Conservation (phyloP, 1,284 basidiomycete genomes). For the Ceratobasidium sp. region DNA sequence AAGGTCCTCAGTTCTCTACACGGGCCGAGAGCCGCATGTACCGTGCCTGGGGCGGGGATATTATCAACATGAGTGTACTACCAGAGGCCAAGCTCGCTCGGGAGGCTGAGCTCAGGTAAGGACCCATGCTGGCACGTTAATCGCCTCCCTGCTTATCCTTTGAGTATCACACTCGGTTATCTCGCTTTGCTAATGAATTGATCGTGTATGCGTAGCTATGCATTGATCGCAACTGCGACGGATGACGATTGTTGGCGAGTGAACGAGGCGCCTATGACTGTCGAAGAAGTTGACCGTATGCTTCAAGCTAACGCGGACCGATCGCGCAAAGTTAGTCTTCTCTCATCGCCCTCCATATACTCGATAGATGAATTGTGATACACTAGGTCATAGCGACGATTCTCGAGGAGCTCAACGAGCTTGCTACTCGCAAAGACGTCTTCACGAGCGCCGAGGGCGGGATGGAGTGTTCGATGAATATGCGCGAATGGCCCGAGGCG, state of each 20-base stretch:
- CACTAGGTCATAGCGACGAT: too few relatives aligned
- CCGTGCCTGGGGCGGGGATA: conserved; percentile 89
- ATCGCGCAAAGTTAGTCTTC: conserved; percentile 73
- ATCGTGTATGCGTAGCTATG: conserved; percentile 69
- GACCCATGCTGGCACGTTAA: too few relatives aligned
- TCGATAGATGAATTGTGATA: too few relatives aligned
- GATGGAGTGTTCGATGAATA: conserved; percentile 90
- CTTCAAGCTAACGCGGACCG: conserved; percentile 87
- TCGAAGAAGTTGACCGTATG: conserved; percentile 89
- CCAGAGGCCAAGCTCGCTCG: conserved; percentile 96
- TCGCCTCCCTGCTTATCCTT: not conserved
- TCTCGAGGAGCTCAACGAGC: conserved; percentile 79
- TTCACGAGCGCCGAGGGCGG: conserved; percentile 75
- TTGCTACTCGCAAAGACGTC: conserved; percentile 62
- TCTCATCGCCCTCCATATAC: too few relatives aligned
- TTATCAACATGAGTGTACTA: conserved; percentile 96
- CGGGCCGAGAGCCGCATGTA: conserved; percentile 97
- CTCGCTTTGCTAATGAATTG: not conserved
- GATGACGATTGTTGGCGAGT: conserved; percentile 93
- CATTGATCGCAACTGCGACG: conserved; percentile 88
- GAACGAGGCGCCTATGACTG: conserved; percentile 82
- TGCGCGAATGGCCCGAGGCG: conserved; percentile 70
- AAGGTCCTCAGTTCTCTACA: conserved; percentile 94
- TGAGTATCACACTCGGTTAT: too few relatives aligned
- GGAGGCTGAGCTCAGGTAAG: conserved; percentile 93